These are phyloP conservation scores for Talaromyces marneffei DNA, from an alignment of 2,329 filamentous ascomycete genomes.

Conservation along the genomic window DNA sequence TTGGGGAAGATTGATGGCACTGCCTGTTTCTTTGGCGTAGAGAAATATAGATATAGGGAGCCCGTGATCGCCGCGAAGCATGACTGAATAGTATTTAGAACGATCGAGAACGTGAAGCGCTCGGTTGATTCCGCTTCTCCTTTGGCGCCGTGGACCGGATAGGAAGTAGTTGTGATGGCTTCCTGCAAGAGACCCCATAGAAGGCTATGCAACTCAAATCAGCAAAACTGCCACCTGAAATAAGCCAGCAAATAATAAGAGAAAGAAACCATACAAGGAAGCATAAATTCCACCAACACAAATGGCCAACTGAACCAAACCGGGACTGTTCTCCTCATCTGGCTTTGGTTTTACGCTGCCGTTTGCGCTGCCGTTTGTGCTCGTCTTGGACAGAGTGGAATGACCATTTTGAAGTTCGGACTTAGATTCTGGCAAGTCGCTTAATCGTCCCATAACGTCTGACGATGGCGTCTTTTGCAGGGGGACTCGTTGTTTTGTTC, in stretches of 20 bases:
- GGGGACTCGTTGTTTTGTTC: slow-evolving; percentile 62
- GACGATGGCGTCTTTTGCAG: slow-evolving; percentile 61
- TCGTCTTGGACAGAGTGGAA: not conserved
- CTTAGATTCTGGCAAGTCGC: slow-evolving; percentile 28
- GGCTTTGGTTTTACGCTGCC: slow-evolving; percentile 19
- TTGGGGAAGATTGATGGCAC: slow-evolving; percentile 65
- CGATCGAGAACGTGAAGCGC: slow-evolving; percentile 87
- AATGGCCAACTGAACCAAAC: slow-evolving; percentile 69
- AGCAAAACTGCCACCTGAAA: not conserved
- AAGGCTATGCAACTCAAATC: slow-evolving; percentile 52
- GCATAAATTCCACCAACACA: slow-evolving; percentile 95
- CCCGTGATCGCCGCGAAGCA: slow-evolving; percentile 79
- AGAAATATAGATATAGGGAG: slow-evolving; percentile 67
- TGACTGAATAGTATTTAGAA: slow-evolving; percentile 94
- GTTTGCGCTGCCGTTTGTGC: slow-evolving; percentile 27
- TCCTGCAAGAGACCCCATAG: slow-evolving; percentile 97
- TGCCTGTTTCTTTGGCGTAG: slow-evolving; percentile 51
- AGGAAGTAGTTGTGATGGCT: slow-evolving; percentile 87
- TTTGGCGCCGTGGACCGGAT: slow-evolving; percentile 57
- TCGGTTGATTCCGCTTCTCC: slow-evolving; percentile 46
- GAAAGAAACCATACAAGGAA: slow-evolving; percentile 63
- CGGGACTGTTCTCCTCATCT: slow-evolving; percentile 37
- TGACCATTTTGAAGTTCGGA: slow-evolving; percentile 2
- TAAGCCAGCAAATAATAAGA: not conserved
- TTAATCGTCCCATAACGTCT: slow-evolving; percentile 50